A percentile compares a stretch with the other conserved stretches of the same genome.
phyloP scores from a whole-genome alignment of 148 eudicot genomes.

The Arctostaphylos glauca region DNA sequence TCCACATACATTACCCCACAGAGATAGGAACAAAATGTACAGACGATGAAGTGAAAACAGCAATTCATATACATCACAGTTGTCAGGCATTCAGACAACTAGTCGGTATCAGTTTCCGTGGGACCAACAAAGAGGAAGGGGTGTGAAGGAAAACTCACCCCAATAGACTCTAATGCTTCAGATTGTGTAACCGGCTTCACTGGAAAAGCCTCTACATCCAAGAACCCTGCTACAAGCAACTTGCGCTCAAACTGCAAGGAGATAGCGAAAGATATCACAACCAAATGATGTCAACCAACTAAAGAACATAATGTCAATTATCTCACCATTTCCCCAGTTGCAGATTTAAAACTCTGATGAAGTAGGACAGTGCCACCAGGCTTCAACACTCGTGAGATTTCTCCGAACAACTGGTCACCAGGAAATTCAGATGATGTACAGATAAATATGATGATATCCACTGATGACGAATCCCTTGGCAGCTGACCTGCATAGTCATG shows the following conservation, averaged over 20 bases:
- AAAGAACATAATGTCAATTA: not conserved
- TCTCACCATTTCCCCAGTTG: constrained; percentile 30
- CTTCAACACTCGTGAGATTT: constrained; percentile 59
- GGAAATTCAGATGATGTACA: constrained; percentile 62
- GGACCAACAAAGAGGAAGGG: not conserved
- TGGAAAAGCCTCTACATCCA: constrained; percentile 44
- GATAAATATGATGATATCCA: constrained; percentile 49
- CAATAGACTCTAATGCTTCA: constrained; percentile 36
- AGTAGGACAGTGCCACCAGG: constrained; percentile 74
- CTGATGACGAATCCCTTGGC: constrained; percentile 58
- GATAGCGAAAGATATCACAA: not conserved
- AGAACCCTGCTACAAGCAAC: constrained; percentile 73
- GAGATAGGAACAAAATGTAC: not conserved
- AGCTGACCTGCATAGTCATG: constrained; percentile 39
- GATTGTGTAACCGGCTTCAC: constrained; percentile 29
- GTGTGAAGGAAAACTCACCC: constrained; percentile 30
- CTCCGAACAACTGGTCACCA: constrained; percentile 43
- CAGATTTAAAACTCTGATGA: constrained; percentile 33
- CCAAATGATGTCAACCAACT: not conserved
- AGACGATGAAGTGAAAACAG: not conserved
- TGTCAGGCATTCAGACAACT: not conserved
- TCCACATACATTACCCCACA: not conserved
- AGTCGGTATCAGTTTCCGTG: not conserved
- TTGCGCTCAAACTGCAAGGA: constrained; percentile 57
- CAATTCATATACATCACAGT: not conserved